These are phyloP conservation scores for Mortierella sp. DNA, from an alignment of 371 early-diverging fungal species.

Conservation along the genomic window DNA sequence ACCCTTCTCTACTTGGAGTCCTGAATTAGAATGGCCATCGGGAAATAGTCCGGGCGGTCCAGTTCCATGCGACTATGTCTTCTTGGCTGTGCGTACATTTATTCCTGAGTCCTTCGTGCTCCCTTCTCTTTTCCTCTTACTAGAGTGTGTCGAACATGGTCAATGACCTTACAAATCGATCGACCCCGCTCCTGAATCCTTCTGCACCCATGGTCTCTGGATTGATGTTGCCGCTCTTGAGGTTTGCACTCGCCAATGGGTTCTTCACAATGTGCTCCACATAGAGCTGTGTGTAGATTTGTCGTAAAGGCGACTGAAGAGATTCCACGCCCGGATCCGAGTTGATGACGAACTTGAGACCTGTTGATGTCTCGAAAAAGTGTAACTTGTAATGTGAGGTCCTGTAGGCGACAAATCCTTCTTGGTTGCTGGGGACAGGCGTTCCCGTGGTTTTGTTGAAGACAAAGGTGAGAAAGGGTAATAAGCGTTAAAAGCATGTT, in stretches of 20 bases:
- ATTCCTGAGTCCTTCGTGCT: too few species aligned
- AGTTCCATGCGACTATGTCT: too few species aligned
- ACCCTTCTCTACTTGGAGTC: too few species aligned
- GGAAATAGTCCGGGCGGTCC: too few species aligned
- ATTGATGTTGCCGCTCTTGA: slow-evolving; percentile 30
- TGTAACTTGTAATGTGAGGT: slow-evolving; percentile 90
- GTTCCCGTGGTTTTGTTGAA: too few species aligned
- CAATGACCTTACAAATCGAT: slow-evolving; percentile 73
- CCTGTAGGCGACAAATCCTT: slow-evolving; percentile 81
- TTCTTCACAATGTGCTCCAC: slow-evolving; percentile 92
- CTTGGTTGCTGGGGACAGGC: slow-evolving; percentile 68
- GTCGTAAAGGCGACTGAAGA: slow-evolving; percentile 75
- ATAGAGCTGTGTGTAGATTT: slow-evolving; percentile 87
- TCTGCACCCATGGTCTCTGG: slow-evolving; percentile 76
- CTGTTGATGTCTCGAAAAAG: slow-evolving; percentile 88
- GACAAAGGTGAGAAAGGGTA: too few species aligned
- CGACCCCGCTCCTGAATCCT: slow-evolving; percentile 73
- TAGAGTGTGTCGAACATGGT: slow-evolving; percentile 66
- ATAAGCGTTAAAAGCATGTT: too few species aligned
- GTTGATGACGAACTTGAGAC: slow-evolving; percentile 87
- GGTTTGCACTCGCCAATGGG: slow-evolving; percentile 58
- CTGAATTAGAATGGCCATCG: too few species aligned
- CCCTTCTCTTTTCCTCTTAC: too few species aligned
- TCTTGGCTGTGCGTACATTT: too few species aligned
- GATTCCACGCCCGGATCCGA: slow-evolving; percentile 81